Conservation (phyloP, 352 stramenopile species). For the Halophytophthora batemanensis region DNA sequence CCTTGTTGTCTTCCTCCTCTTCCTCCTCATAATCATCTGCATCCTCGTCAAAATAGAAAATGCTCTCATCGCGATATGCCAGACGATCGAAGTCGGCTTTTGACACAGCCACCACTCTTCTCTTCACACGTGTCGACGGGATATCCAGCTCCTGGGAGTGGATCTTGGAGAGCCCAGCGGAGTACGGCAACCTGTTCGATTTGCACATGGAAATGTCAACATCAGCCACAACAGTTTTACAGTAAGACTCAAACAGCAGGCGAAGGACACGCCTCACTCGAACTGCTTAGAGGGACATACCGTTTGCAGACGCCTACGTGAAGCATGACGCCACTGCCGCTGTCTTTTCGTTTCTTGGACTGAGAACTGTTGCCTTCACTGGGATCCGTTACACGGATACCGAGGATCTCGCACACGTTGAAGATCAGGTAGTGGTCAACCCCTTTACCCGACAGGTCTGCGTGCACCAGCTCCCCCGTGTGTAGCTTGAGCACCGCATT, state of each 20-base stretch:
- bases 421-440: slow-evolving; percentile 77
- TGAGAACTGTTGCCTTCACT: slow-evolving; percentile 23
- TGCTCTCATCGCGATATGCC: slow-evolving; percentile 69
- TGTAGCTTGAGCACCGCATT: slow-evolving; percentile 53
- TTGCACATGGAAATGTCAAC: background rate
- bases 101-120: slow-evolving; percentile 64
- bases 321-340: slow-evolving; percentile 37
- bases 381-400: slow-evolving; percentile 32
- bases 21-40: slow-evolving; percentile 12
- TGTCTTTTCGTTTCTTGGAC: slow-evolving; percentile 25
- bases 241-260: no score
- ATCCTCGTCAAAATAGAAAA: slow-evolving; percentile 62
- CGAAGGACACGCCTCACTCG: background rate
- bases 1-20: slow-evolving; percentile 8
- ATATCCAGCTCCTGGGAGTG: slow-evolving; percentile 48
- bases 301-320: slow-evolving; percentile 62
- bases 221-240: background rate
- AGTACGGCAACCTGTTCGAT: slow-evolving; percentile 47
- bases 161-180: slow-evolving; percentile 35
- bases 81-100: slow-evolving; percentile 58
- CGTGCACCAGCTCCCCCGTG: slow-evolving; percentile 71
- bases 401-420: slow-evolving; percentile 80
- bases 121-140: slow-evolving; percentile 58
- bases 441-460: slow-evolving; percentile 49
- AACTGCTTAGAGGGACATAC: slow-evolving; percentile 20